Evolutionary conservation across 306 rosid genomes (phyloP), one percentile per base, ranked within the genome.

Genomic region (Cucurbita pepo): DNA sequence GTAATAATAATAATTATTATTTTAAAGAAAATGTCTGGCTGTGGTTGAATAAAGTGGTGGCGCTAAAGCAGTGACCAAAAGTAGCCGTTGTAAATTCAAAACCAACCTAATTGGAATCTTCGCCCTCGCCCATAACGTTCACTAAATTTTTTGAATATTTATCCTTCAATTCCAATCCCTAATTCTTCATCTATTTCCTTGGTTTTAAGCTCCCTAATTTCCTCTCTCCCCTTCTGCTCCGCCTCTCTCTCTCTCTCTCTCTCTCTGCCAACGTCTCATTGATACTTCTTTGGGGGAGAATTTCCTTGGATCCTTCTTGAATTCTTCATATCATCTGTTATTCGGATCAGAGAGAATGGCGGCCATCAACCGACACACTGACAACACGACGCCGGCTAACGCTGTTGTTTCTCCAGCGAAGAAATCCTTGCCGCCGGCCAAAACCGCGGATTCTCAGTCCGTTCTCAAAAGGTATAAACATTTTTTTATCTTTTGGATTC

Each of bases 391-490:
- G 5, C 80, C 74, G 30, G 79, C 61, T 41, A 56, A 81, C 48
- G 72, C 77, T 52, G 79, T 81, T 37, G 77, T 50, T 51, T 69
- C 77, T 36, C 78, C 86, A 6, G 22, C 85, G 14, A 92, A 80
- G 80, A 88, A 84, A 12, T 52, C 88, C 64, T 78, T 61, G 18
- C 85, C 80, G 16, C 86, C 85, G 5, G 73, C 88, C 0, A 92
- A 88, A 77, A 80, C 79, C 51, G 85, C 83, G 36, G 95, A 92
- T 18, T 86, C 95, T 75, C 97, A 92, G 15, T 86, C 97, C 60
- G 96, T 90, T 85, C 96, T 88, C 75, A 87, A 81, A 72, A 85
- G 97, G 96, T 91, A 52, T 10, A 13, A 48, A 5, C 25, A 7
- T 8, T 34, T 48, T 10, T 10, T 9, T 1, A 6, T 67, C 56